These are phyloP conservation scores for Colletotrichum sp. DNA, from an alignment of 2,329 filamentous ascomycete species.

Conservation along the genomic window DNA sequence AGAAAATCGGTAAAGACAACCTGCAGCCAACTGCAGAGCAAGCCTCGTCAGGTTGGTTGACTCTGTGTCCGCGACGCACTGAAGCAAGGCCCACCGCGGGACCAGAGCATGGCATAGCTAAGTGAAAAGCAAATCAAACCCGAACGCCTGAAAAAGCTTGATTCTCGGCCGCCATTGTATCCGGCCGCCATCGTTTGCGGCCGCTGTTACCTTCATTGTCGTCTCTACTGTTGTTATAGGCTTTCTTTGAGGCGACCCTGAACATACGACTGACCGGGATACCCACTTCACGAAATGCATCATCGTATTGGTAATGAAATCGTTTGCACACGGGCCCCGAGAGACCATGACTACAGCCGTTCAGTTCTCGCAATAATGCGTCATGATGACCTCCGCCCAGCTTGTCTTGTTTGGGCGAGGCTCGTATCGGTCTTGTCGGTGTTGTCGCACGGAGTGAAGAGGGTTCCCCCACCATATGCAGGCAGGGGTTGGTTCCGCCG, in stretches of 20 bases:
- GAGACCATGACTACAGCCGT: background rate
- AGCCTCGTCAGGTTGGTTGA: background rate
- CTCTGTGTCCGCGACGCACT: background rate
- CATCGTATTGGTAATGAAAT: background rate
- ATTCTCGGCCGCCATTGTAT: background rate
- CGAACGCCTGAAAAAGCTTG: background rate
- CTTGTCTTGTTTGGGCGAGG: background rate
- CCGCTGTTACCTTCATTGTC: background rate
- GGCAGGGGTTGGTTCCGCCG: fast-evolving
- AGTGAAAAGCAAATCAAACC: background rate
- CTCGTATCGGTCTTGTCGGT: background rate
- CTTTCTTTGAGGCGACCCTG: background rate
- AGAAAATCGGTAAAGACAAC: background rate
- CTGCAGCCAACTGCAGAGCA: background rate
- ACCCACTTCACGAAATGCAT: background rate
- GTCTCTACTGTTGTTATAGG: background rate
- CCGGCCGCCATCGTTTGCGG: background rate
- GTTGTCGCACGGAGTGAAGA: background rate
- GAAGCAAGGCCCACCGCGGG: background rate
- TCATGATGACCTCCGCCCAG: background rate
- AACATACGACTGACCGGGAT: background rate
- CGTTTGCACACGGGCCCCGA: background rate
- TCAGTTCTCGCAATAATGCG: fast-evolving
- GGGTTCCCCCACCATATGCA: background rate
- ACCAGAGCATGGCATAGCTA: background rate